Evolutionary conservation across 148 eudicot species (phyloP).

Genomic region (Rhododendron ferrugineum): DNA sequence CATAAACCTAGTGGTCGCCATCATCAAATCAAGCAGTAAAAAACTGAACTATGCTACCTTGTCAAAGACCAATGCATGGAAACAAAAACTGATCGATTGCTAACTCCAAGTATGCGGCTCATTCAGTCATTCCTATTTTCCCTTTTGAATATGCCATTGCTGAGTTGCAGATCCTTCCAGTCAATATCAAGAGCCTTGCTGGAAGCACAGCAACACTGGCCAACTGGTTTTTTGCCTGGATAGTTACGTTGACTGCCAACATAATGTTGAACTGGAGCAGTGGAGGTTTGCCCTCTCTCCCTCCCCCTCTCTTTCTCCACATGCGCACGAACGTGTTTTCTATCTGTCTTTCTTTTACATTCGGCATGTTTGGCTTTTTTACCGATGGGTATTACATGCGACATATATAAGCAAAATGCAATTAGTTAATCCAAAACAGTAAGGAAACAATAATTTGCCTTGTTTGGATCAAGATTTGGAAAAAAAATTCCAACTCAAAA

Average conservation of each 20-base stretch:
- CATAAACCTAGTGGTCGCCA: background rate
- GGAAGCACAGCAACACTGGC: slow-evolving; percentile 64
- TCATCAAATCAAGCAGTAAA: background rate
- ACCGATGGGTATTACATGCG: background rate
- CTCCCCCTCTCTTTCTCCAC: background rate
- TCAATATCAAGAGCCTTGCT: slow-evolving; percentile 60
- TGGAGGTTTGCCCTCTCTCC: slow-evolving; percentile 35
- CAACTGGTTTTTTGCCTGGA: slow-evolving; percentile 61
- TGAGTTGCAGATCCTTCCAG: slow-evolving; percentile 80
- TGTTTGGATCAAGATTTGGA: too few relatives aligned
- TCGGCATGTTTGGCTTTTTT: background rate
- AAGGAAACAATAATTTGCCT: background rate
- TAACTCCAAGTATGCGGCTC: background rate
- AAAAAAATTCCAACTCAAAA: too few relatives aligned
- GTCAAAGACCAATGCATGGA: background rate
- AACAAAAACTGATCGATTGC: background rate
- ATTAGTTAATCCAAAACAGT: background rate
- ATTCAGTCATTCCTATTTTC: background rate
- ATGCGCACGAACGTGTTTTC: background rate
- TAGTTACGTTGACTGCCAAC: slow-evolving; percentile 62
- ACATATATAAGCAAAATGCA: background rate
- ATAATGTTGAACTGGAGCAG: slow-evolving; percentile 50
- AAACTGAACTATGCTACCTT: background rate
- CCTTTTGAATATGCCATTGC: slow-evolving; percentile 13
- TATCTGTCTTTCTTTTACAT: background rate